Evolutionary conservation across 441 rosid genomes (phyloP).

Genomic region (Gossypium davidsonii): DNA sequence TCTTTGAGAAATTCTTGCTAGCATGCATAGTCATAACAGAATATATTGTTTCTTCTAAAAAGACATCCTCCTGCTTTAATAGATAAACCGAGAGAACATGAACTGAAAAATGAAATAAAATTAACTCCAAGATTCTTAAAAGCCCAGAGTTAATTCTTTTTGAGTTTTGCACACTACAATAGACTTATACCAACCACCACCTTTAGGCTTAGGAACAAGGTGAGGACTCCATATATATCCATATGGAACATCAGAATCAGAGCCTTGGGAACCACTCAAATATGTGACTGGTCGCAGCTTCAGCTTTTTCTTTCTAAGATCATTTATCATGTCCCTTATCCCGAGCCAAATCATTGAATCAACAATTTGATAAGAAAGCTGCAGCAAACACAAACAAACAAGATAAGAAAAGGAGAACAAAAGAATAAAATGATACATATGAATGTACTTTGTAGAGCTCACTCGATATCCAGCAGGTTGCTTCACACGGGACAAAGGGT

Average conservation of each 20-base stretch:
- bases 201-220: constrained; percentile 96
- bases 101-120: background rate
- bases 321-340: constrained; percentile 93
- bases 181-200: constrained; percentile 37
- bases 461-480: constrained; percentile 97
- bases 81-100: background rate
- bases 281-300: constrained; percentile 96
- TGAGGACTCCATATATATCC: constrained; percentile 99
- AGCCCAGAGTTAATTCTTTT: background rate
- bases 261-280: constrained; percentile 93
- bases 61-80: background rate
- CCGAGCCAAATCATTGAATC: constrained; percentile 99
- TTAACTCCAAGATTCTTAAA: background rate
- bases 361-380: constrained; percentile 97
- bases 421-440: background rate
- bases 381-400: constrained; percentile 17
- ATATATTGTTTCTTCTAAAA: background rate
- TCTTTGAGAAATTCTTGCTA: background rate
- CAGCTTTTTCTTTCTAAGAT: constrained; percentile 83
- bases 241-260: constrained; percentile 75
- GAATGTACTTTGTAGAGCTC: constrained; percentile 26
- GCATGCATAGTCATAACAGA: background rate
- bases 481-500: constrained; percentile 97
- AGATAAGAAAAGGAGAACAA: constrained; percentile 10
- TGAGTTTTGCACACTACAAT: constrained; percentile 4